phyloP scores from a whole-genome alignment of 2,329 filamentous ascomycete species.

The Aspergillus aculeatinus region DNA sequence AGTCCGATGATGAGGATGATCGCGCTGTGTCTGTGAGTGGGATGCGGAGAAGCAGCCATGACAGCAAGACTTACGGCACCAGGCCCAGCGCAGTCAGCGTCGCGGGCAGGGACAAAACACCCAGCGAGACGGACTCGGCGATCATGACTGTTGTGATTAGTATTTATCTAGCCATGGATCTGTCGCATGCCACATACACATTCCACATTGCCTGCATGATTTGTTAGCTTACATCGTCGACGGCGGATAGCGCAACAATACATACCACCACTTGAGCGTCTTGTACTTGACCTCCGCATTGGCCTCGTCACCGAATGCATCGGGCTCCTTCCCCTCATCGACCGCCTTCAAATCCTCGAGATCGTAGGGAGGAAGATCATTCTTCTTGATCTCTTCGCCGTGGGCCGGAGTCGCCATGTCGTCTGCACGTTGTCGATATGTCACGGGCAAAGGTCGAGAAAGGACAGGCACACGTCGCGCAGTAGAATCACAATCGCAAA shows the following conservation, averaged over 20 bases:
- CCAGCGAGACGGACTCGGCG: conserved; percentile 57
- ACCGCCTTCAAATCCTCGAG: conserved; percentile 17
- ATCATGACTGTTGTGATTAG: conserved; percentile 47
- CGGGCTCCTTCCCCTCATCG: conserved; percentile 13
- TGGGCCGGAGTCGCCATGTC: conserved; percentile 11
- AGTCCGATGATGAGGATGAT: conserved; percentile 55
- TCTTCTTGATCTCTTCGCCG: conserved; percentile 16
- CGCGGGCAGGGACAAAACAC: conserved; percentile 56
- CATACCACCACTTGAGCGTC: conserved; percentile 45
- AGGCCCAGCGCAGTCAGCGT: conserved; percentile 53
- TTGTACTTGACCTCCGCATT: conserved; percentile 47
- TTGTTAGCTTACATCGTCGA: conserved; percentile 33
- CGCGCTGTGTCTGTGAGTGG: conserved; percentile 35
- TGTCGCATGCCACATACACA: conserved; percentile 27
- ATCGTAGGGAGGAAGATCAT: conserved; percentile 9
- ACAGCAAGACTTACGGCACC: conserved; percentile 41
- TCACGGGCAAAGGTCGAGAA: neutral
- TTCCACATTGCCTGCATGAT: conserved; percentile 36
- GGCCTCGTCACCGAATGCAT: conserved; percentile 37
- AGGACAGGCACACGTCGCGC: neutral
- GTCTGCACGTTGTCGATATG: neutral
- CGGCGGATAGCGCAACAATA: neutral
- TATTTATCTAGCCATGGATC: neutral
- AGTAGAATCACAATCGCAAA: neutral
- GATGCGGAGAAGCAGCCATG: neutral